Conservation (phyloP, 495 filamentous ascomycete genomes). For the Xylaria intraflava region DNA sequence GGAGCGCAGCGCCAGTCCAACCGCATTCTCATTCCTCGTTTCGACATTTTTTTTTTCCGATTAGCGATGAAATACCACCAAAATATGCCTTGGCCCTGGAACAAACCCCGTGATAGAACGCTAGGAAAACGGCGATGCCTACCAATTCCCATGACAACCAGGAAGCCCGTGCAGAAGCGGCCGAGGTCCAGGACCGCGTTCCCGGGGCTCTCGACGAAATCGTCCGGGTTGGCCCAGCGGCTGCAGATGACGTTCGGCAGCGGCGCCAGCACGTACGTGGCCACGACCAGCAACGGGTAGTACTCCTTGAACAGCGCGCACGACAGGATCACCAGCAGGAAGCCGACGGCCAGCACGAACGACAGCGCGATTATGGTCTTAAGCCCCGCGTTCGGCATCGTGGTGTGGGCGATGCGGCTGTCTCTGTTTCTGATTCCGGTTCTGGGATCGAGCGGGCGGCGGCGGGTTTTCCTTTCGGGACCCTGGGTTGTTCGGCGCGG, state of each 20-base stretch:
- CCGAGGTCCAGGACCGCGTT: slow-evolving; percentile 84
- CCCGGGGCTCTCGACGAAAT: slow-evolving; percentile 83
- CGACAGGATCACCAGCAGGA: slow-evolving; percentile 97
- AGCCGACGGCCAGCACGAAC: slow-evolving; percentile 97
- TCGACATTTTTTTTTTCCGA: too few relatives aligned
- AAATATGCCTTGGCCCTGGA: neutral
- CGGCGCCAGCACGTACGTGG: slow-evolving; percentile 88
- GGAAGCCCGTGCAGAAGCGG: slow-evolving; percentile 86
- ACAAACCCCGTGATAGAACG: neutral
- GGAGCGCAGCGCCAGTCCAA: too few relatives aligned
- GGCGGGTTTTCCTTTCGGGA: neutral
- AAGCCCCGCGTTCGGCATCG: slow-evolving; percentile 78
- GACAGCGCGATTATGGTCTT: slow-evolving; percentile 98
- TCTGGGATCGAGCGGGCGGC: neutral
- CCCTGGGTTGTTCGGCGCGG: neutral
- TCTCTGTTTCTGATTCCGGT: neutral
- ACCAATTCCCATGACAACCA: slow-evolving; percentile 99
- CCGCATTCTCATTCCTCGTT: too few relatives aligned
- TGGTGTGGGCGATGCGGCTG: slow-evolving; percentile 21
- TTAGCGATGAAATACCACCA: too few relatives aligned
- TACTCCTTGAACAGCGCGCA: slow-evolving; percentile 91
- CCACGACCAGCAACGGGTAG: slow-evolving; percentile 89
- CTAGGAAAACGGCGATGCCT: slow-evolving; percentile 31
- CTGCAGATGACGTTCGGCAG: slow-evolving; percentile 93
- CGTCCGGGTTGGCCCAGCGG: slow-evolving; percentile 85